phyloP scores from a whole-genome alignment of 345 rosid species.

The Acer saccharum region DNA sequence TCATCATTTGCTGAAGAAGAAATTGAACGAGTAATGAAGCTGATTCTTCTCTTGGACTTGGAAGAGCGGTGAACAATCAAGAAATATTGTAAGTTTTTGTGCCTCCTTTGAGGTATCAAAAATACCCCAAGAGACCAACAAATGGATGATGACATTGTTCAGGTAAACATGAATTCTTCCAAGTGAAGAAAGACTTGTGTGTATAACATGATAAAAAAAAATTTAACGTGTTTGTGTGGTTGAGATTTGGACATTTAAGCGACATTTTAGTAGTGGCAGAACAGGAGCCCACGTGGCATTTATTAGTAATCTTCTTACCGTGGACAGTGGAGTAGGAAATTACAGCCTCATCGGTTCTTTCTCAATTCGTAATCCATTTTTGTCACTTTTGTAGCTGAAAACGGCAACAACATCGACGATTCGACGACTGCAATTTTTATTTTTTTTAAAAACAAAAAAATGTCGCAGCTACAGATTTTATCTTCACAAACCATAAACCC shows the following conservation, averaged over 20 bases:
- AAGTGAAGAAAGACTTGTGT: background rate
- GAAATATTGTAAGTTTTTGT: constrained; percentile 16
- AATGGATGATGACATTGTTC: constrained; percentile 13
- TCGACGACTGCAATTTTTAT: background rate
- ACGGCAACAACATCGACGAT: background rate
- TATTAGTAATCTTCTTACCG: background rate
- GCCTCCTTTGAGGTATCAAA: constrained; percentile 37
- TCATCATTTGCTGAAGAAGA: constrained; percentile 45
- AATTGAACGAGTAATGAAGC: constrained; percentile 37
- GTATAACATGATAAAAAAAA: no score
- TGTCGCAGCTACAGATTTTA: constrained; percentile 38
- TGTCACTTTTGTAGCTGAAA: background rate
- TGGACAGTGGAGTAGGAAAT: constrained; percentile 17
- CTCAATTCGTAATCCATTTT: background rate
- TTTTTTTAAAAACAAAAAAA: background rate
- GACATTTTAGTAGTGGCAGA: background rate
- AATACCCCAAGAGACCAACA: constrained; percentile 31
- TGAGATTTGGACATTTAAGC: background rate
- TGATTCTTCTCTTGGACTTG: constrained; percentile 24
- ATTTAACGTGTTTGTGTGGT: background rate
- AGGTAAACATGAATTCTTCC: background rate
- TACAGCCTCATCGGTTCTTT: background rate
- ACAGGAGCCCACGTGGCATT: background rate
- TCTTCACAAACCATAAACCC: constrained; percentile 41
- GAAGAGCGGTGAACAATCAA: constrained; percentile 14